Percentiles rank a stretch among this genome's conserved stretches.
phyloP scores from a whole-genome alignment of 805 yeast genomes.

The Nakazawaea ishiwadae region DNA sequence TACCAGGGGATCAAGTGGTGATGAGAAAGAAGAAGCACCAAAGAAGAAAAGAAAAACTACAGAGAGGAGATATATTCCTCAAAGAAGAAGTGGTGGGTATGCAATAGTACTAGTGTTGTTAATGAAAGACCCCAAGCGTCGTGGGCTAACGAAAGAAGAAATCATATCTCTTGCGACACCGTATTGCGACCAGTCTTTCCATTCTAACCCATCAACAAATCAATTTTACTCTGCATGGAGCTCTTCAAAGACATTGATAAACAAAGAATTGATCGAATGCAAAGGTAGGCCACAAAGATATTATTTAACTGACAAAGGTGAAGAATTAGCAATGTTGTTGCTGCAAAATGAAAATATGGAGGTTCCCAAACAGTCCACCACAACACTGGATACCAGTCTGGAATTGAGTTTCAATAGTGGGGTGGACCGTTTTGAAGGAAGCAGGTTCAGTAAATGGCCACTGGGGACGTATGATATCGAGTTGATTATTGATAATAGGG shows the following conservation, averaged over 20 bases:
- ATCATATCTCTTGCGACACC: conserved; percentile 49
- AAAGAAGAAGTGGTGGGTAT: conserved; percentile 76
- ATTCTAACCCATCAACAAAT: conserved; percentile 52
- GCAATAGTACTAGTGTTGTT: conserved; percentile 66
- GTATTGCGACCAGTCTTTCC: conserved; percentile 55
- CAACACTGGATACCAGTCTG: no score
- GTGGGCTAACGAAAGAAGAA: conserved; percentile 63
- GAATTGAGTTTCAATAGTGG: no score
- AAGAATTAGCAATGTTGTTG: conserved; percentile 44
- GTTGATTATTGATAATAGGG: conserved; percentile 76
- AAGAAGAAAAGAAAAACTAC: conserved; percentile 19
- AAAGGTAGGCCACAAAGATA: conserved; percentile 59
- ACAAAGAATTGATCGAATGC: conserved; percentile 51
- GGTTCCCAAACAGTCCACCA: background rate
- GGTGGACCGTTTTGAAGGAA: background rate
- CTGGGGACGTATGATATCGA: conserved; percentile 53
- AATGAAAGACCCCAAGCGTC: conserved; percentile 38
- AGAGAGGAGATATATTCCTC: conserved; percentile 56
- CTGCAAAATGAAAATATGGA: conserved; percentile 5
- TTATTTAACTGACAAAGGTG: conserved; percentile 67
- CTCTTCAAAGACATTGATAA: conserved; percentile 56
- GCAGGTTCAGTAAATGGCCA: conserved; percentile 52
- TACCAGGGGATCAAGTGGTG: conserved; percentile 2
- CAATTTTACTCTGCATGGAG: conserved; percentile 76
- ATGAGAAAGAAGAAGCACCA: conserved; percentile 14